Conservation (phyloP, 2,329 filamentous ascomycete genomes). For the Cytospora chrysosperma region DNA sequence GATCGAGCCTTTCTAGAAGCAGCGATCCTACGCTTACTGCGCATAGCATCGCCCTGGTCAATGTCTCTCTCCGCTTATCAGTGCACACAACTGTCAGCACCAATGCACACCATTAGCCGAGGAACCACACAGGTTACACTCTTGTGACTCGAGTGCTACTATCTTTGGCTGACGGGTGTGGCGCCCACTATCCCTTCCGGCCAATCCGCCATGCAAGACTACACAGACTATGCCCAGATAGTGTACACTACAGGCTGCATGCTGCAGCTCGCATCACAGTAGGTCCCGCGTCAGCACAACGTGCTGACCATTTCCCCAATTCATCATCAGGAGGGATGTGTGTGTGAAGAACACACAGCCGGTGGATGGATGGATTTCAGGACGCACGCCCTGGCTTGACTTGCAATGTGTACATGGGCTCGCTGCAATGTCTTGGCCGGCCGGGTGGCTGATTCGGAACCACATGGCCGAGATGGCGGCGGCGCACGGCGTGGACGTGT, state of each 20-base stretch:
- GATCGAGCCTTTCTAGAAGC: slow-evolving; percentile 2
- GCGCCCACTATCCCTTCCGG: not conserved
- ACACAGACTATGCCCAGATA: not conserved
- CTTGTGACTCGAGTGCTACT: not conserved
- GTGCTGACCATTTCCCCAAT: slow-evolving; percentile 8
- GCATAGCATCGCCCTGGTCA: not conserved
- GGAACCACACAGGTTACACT: not conserved
- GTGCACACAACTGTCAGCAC: not conserved
- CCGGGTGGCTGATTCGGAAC: not conserved
- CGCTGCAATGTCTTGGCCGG: not conserved
- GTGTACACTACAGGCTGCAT: no score
- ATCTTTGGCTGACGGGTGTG: slow-evolving; percentile 11
- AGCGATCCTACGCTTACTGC: slow-evolving; percentile 11
- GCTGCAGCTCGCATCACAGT: slow-evolving; percentile 11
- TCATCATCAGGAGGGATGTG: not conserved
- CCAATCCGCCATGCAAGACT: not conserved
- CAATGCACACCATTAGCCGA: not conserved
- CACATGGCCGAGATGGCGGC: not conserved
- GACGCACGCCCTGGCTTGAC: not conserved
- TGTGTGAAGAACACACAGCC: not conserved
- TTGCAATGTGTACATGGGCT: not conserved
- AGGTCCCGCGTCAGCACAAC: slow-evolving; percentile 18
- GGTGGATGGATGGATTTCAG: not conserved
- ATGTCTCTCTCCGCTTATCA: slow-evolving; percentile 5
- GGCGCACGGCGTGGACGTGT: not conserved